A percentile compares a stretch with the other conserved stretches of the same genome.
These are phyloP conservation scores for Mycena sanguinolenta DNA, from an alignment of 768 basidiomycete species.

Conservation along the genomic window DNA sequence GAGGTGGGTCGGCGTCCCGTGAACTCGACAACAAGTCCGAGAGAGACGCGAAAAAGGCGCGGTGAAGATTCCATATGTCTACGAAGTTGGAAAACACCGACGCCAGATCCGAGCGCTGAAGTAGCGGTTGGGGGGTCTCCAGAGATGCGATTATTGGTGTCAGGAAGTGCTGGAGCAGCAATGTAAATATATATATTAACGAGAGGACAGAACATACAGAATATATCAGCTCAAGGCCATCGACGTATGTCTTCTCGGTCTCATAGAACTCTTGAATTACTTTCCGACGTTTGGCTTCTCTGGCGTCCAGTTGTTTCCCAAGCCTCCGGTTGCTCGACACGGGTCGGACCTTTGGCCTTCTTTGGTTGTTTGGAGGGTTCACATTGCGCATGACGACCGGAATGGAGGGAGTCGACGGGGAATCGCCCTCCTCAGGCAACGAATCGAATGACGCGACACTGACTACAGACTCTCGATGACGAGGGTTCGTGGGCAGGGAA, in stretches of 20 bases:
- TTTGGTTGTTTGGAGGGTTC: slow-evolving; percentile 37
- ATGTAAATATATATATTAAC: not conserved
- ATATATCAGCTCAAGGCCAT: slow-evolving; percentile 87
- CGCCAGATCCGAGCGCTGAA: slow-evolving; percentile 77
- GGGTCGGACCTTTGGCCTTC: slow-evolving; percentile 49
- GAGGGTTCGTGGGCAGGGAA: slow-evolving; percentile 66
- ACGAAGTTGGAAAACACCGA: slow-evolving; percentile 90
- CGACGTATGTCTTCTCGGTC: slow-evolving; percentile 85
- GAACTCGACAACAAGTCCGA: slow-evolving; percentile 54
- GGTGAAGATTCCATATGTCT: slow-evolving; percentile 92
- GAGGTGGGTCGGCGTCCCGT: slow-evolving; percentile 44
- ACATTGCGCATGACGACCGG: slow-evolving; percentile 50
- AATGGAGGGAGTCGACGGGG: slow-evolving; percentile 40
- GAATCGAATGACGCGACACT: slow-evolving; percentile 85
- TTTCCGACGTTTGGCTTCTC: slow-evolving; percentile 70
- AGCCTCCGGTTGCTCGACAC: slow-evolving; percentile 56
- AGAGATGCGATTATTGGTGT: slow-evolving; percentile 83
- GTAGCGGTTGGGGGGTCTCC: slow-evolving; percentile 75
- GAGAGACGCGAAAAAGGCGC: slow-evolving; percentile 76
- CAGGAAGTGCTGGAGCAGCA: slow-evolving; percentile 76
- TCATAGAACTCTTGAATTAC: slow-evolving; percentile 86
- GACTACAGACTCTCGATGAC: slow-evolving; percentile 74
- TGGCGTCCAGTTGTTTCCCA: slow-evolving; percentile 58
- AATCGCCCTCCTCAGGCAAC: slow-evolving; percentile 60
- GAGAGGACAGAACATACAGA: slow-evolving; percentile 63